phyloP scores from a whole-genome alignment of 83 land plant species.

The Thuja plicata region DNA sequence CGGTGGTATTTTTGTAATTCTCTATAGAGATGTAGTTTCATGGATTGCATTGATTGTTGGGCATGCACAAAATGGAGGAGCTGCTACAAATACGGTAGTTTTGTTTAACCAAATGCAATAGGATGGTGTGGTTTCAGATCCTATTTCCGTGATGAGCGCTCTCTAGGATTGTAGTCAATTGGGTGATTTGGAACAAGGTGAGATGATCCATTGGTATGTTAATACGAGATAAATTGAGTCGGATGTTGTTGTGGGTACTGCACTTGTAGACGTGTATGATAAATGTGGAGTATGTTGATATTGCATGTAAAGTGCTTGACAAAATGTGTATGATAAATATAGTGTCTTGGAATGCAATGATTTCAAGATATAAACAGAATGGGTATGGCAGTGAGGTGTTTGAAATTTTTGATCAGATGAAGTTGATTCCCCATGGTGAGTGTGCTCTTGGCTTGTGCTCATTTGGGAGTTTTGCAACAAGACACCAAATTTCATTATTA shows the following conservation, averaged over 20 bases:
- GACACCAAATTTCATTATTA: conserved; percentile 19
- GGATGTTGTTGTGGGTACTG: conserved; percentile 38
- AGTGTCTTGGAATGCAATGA: conserved; percentile 68
- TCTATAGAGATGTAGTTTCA: conserved; percentile 47
- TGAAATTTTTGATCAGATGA: conserved; percentile 49
- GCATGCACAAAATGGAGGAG: conserved; percentile 31
- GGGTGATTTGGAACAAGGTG: conserved; percentile 44
- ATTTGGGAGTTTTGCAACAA: conserved; percentile 14
- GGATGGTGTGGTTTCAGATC: conserved; percentile 32
- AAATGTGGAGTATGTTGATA: conserved; percentile 49
- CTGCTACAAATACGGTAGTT: conserved; percentile 29
- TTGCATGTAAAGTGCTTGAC: conserved; percentile 40
- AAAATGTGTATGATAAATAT: conserved; percentile 38
- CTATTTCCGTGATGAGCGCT: conserved; percentile 43
- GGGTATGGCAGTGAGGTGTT: conserved; percentile 47
- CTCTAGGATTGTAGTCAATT: conserved; percentile 44
- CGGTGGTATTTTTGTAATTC: too few relatives aligned
- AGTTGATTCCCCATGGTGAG: conserved; percentile 38
- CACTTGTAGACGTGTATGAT: conserved; percentile 61
- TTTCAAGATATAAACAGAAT: conserved; percentile 54
- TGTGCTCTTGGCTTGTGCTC: conserved; percentile 63
- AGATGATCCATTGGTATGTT: conserved; percentile 45
- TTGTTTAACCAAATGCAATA: conserved; percentile 34
- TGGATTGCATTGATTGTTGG: conserved; percentile 60
- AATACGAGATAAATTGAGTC: conserved; percentile 45